These are phyloP conservation scores for Lyophyllum decastes DNA, from an alignment of 768 basidiomycete genomes.

Conservation along the genomic window DNA sequence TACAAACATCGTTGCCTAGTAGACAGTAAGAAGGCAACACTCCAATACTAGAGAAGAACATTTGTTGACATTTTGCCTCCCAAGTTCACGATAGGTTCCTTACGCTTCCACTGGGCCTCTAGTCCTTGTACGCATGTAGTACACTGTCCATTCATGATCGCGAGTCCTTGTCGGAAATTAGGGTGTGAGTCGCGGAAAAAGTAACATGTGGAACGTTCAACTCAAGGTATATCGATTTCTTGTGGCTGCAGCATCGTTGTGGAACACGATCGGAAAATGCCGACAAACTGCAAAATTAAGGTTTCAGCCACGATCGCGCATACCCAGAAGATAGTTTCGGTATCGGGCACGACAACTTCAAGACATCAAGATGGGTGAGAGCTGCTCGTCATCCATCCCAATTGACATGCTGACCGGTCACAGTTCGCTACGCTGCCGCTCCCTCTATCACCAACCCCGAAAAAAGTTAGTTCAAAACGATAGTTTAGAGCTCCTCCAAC, in stretches of 20 bases:
- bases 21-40: too few species aligned
- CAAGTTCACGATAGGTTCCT: too few species aligned
- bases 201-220: too few species aligned
- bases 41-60: too few species aligned
- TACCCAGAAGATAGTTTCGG: conserved; percentile 23
- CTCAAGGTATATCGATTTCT: not conserved
- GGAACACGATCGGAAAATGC: conserved; percentile 13
- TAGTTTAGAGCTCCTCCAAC: not conserved
- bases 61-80: too few species aligned
- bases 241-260: conserved; percentile 1
- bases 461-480: conserved; percentile 67
- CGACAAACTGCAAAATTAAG: conserved; percentile 41
- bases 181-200: too few species aligned
- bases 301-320: conserved; percentile 43
- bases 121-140: too few species aligned
- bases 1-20: too few species aligned
- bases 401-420: conserved; percentile 20
- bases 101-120: too few species aligned
- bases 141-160: too few species aligned
- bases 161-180: too few species aligned
- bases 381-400: conserved; percentile 20
- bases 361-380: conserved; percentile 70
- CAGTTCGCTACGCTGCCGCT: conserved; percentile 94
- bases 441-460: conserved; percentile 89
- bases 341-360: conserved; percentile 49